A percentile compares a stretch with the other conserved stretches of the same genome.
These are phyloP conservation scores for Smallanthus sonchifolius DNA, from an alignment of 129 eudicot genomes.

Conservation along the genomic window DNA sequence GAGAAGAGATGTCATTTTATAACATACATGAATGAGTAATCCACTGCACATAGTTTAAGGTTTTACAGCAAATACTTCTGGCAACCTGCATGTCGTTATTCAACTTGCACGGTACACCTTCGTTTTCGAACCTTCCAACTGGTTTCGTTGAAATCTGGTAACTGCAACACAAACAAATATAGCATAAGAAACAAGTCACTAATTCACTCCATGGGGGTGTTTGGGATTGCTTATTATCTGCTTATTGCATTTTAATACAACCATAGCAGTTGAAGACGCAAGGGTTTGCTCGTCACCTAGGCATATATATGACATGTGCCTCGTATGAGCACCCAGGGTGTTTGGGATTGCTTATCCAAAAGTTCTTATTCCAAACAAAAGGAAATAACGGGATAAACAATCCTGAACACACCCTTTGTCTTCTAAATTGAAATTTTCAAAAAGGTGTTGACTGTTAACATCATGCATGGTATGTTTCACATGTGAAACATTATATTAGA, in stretches of 20 bases:
- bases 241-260: neutral
- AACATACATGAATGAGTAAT: slow-evolving; percentile 28
- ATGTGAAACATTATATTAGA: neutral
- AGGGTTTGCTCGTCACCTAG: neutral
- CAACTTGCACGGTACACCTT: slow-evolving; percentile 45
- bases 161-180: slow-evolving; percentile 24
- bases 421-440: neutral
- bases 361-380: neutral
- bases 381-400: neutral
- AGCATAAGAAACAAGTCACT: neutral
- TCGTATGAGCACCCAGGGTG: neutral
- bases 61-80: slow-evolving; percentile 13
- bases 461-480: neutral
- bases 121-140: slow-evolving; percentile 44
- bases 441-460: too few relatives aligned
- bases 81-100: slow-evolving; percentile 7
- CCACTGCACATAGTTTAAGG: slow-evolving; percentile 22
- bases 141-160: slow-evolving; percentile 31
- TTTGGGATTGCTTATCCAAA: neutral
- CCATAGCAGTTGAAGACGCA: neutral
- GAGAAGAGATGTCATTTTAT: neutral
- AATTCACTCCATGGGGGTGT: neutral
- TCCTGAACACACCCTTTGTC: neutral
- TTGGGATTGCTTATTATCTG: neutral
- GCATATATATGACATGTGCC: too few relatives aligned